Conservation (phyloP, 306 rosid genomes). For the Hippophae tibetana region DNA sequence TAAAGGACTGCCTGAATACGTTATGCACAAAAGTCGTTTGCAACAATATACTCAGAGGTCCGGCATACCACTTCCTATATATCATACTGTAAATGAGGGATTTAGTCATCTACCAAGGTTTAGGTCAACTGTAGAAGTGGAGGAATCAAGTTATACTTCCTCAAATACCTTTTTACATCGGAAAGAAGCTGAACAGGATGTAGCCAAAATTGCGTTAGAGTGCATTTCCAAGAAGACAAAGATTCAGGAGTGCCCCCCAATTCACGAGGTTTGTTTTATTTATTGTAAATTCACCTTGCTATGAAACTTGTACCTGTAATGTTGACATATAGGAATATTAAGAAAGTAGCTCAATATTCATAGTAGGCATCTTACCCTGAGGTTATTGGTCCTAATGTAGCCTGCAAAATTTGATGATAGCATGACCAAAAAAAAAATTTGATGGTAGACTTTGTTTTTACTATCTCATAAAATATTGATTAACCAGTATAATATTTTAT, state of each 20-base stretch:
- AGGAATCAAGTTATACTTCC: slow-evolving; percentile 25
- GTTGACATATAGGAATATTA: not conserved
- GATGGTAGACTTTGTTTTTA: too few species aligned
- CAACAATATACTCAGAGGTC: slow-evolving; percentile 26
- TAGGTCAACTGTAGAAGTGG: slow-evolving; percentile 34
- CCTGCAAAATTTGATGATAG: too few species aligned
- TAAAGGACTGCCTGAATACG: slow-evolving; percentile 8
- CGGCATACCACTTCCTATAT: slow-evolving; percentile 19
- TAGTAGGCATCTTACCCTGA: not conserved
- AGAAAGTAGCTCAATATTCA: not conserved
- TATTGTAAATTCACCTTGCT: not conserved
- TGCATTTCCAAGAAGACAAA: slow-evolving; percentile 6
- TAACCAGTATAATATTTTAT: not conserved
- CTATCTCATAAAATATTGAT: too few species aligned
- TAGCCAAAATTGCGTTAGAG: slow-evolving; percentile 35
- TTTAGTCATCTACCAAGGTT: slow-evolving; percentile 9
- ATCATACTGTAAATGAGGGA: slow-evolving; percentile 38
- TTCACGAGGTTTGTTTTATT: slow-evolving; percentile 30
- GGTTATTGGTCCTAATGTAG: too few species aligned
- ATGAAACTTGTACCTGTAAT: not conserved
- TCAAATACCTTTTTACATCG: slow-evolving; percentile 14
- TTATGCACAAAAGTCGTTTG: slow-evolving; percentile 22
- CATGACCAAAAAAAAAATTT: too few species aligned
- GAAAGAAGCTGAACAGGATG: slow-evolving; percentile 48
- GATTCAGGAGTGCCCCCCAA: slow-evolving; percentile 24